phyloP scores from a whole-genome alignment of 805 yeast genomes.

The Saturnispora galanensis region DNA sequence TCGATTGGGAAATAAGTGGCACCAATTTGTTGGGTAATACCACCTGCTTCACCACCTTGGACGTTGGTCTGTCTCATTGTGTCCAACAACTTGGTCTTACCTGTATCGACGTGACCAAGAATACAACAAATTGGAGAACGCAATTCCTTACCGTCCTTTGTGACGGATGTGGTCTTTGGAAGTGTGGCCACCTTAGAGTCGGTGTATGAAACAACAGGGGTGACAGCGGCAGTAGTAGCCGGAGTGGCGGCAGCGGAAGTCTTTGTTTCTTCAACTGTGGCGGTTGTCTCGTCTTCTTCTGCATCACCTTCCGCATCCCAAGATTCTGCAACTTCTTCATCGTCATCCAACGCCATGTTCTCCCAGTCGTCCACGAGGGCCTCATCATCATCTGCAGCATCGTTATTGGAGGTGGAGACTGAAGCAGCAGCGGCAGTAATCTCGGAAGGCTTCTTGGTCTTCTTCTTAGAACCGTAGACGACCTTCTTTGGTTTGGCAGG shows the following conservation, averaged over 20 bases:
- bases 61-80: slow-evolving; percentile 98
- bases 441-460: slow-evolving; percentile 25
- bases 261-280: slow-evolving; percentile 13
- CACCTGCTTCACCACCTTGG: slow-evolving; percentile 99
- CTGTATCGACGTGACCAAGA: slow-evolving; percentile 99
- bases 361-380: slow-evolving; percentile 82
- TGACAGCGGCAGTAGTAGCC: slow-evolving; percentile 21
- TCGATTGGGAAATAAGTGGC: slow-evolving; percentile 98
- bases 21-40: slow-evolving; percentile 99
- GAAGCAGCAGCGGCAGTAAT: neutral
- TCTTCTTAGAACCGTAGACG: slow-evolving; percentile 66
- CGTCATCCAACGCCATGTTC: slow-evolving; percentile 48
- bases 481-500: slow-evolving; percentile 34
- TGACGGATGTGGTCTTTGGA: slow-evolving; percentile 15
- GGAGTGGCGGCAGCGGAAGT: slow-evolving; percentile 17
- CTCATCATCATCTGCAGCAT: slow-evolving; percentile 31
- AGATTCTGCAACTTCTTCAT: slow-evolving; percentile 26
- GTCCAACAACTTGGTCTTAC: slow-evolving; percentile 94
- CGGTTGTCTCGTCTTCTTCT: slow-evolving; percentile 22
- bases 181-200: neutral
- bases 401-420: slow-evolving; percentile 19
- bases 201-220: slow-evolving; percentile 8
- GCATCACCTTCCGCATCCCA: slow-evolving; percentile 24
- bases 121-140: slow-evolving; percentile 99
- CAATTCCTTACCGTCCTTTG: slow-evolving; percentile 36